phyloP scores from a whole-genome alignment of 1,284 basidiomycete genomes.

The Apiotrichum akiyoshidainum region DNA sequence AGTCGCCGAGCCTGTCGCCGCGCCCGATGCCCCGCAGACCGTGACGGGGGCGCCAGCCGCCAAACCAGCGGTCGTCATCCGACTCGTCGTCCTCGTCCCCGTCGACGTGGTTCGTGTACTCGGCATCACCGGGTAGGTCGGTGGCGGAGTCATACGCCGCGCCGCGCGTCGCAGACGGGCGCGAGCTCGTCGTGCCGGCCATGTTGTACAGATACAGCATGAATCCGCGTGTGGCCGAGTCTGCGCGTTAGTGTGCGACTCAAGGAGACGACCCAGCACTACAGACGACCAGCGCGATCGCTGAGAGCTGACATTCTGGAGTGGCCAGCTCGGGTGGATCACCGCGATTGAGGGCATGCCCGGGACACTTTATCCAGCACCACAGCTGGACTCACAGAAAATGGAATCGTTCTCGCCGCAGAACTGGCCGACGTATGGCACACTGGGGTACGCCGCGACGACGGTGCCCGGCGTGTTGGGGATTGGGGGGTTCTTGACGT shows the following conservation, averaged over 20 bases:
- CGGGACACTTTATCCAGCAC: too few species aligned
- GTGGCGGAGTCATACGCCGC: neutral
- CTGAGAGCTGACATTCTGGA: too few species aligned
- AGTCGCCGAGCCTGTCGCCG: slow-evolving; percentile 45
- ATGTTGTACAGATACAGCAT: slow-evolving; percentile 84
- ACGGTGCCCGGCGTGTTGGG: slow-evolving; percentile 85
- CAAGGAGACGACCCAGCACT: too few species aligned
- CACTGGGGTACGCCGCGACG: slow-evolving; percentile 74
- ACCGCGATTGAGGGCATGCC: too few species aligned
- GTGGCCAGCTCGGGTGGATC: too few species aligned
- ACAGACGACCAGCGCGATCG: too few species aligned
- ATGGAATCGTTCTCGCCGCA: slow-evolving; percentile 54
- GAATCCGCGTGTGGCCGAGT: slow-evolving; percentile 65
- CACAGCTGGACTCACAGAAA: slow-evolving; percentile 28
- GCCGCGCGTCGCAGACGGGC: neutral
- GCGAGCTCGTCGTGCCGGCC: slow-evolving; percentile 3
- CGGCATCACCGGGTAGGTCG: slow-evolving; percentile 9
- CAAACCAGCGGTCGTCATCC: slow-evolving; percentile 45
- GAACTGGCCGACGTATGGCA: slow-evolving; percentile 91
- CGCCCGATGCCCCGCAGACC: neutral
- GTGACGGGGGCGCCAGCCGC: slow-evolving; percentile 6
- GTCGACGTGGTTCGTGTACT: slow-evolving; percentile 1
- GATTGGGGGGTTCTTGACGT: slow-evolving; percentile 60
- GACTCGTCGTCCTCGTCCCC: slow-evolving; percentile 10
- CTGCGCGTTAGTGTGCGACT: slow-evolving; percentile 19